phyloP scores from a whole-genome alignment of 2,329 filamentous ascomycete species.

The Cryphonectria radicalis region DNA sequence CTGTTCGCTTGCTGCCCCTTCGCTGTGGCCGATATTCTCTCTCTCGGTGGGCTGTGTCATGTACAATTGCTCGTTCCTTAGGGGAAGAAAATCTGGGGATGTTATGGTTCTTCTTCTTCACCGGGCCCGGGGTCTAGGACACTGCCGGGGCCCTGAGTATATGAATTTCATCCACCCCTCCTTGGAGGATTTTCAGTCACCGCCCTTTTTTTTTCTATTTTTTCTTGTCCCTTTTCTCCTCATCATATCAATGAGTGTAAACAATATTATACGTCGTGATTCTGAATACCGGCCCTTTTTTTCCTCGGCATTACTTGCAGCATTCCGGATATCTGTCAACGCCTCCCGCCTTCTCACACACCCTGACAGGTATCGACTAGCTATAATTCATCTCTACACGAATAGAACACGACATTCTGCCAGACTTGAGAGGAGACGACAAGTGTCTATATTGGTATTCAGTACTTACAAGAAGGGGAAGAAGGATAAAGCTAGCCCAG shows the following conservation, averaged over 20 bases:
- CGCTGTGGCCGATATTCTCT: slow-evolving; percentile 19
- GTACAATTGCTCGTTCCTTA: neutral
- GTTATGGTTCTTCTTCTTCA: slow-evolving; percentile 2
- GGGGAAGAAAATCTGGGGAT: slow-evolving; percentile 19
- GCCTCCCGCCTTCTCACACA: neutral
- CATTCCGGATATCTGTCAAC: neutral
- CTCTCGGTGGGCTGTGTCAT: slow-evolving; percentile 23
- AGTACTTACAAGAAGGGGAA: too few relatives aligned
- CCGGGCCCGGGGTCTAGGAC: neutral
- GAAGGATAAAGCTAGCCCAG: neutral
- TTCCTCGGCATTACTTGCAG: neutral
- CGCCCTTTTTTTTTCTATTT: slow-evolving; percentile 16
- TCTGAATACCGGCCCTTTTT: neutral
- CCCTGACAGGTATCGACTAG: neutral
- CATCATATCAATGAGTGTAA: neutral
- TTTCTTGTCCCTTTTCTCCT: neutral
- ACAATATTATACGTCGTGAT: neutral
- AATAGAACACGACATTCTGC: neutral
- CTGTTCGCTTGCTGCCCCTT: slow-evolving; percentile 14
- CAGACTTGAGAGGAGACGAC: neutral
- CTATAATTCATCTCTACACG: neutral
- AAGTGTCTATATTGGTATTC: too few relatives aligned
- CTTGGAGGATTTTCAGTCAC: slow-evolving; percentile 17
- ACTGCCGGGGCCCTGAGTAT: slow-evolving; percentile 10
- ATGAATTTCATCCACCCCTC: slow-evolving; percentile 14